Conservation (phyloP, 768 basidiomycete species). For the Tylopilus sp. region DNA sequence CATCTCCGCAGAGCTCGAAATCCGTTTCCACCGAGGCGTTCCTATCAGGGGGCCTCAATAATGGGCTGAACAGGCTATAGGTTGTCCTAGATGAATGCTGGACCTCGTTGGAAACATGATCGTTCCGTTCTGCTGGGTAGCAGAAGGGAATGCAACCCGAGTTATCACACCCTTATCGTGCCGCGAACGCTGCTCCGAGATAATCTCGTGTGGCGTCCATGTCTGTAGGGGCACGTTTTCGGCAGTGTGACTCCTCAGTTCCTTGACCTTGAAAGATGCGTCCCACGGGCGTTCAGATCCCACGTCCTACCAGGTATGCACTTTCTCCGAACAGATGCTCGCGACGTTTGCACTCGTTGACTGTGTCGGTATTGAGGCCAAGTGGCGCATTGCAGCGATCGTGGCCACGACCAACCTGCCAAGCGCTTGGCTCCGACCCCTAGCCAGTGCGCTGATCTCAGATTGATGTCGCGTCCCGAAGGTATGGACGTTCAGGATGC, state of each 20-base stretch:
- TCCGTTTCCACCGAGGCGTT: slow-evolving; percentile 29
- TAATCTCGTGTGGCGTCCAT: slow-evolving; percentile 6
- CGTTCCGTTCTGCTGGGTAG: slow-evolving; percentile 14
- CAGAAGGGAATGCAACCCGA: slow-evolving; percentile 9
- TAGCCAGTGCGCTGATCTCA: slow-evolving; percentile 17
- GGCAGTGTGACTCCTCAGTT: slow-evolving; percentile 17
- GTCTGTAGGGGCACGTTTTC: slow-evolving; percentile 4
- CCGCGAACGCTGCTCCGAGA: slow-evolving; percentile 12
- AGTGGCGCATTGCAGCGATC: not conserved
- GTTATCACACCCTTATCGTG: slow-evolving; percentile 8
- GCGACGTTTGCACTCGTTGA: not conserved
- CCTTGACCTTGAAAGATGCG: slow-evolving; percentile 4
- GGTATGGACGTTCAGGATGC: slow-evolving; percentile 2
- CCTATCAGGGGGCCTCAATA: slow-evolving; percentile 16
- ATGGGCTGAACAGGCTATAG: slow-evolving; percentile 24
- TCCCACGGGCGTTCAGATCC: slow-evolving; percentile 11
- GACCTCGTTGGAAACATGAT: slow-evolving; percentile 7
- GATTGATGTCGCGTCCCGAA: slow-evolving; percentile 13
- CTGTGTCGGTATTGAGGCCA: not conserved
- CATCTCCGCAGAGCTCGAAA: slow-evolving; percentile 27
- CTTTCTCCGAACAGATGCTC: slow-evolving; percentile 6
- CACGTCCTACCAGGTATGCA: not conserved
- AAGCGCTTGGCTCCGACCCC: not conserved
- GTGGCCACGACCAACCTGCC: not conserved
- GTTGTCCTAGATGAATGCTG: slow-evolving; percentile 14